phyloP scores from a whole-genome alignment of 2,329 filamentous ascomycete species.

The Aspergillus persii region DNA sequence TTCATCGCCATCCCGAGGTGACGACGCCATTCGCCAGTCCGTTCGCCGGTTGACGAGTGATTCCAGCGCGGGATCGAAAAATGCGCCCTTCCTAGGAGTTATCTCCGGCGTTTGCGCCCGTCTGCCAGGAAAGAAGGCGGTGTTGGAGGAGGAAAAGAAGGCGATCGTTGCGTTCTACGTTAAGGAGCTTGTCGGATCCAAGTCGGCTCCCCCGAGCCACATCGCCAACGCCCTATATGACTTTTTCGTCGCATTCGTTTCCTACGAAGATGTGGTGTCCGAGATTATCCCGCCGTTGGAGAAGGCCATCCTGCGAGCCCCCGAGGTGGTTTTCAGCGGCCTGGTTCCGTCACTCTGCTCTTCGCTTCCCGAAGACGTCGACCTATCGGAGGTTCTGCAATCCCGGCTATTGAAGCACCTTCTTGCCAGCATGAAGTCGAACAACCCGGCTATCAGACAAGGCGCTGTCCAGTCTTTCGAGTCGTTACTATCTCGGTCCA shows the following conservation, averaged over 20 bases:
- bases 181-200: constrained; percentile 80
- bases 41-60: constrained; percentile 70
- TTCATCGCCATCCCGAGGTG: constrained; percentile 55
- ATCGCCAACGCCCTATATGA: constrained; percentile 71
- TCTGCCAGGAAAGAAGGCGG: constrained; percentile 59
- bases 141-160: constrained; percentile 65
- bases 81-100: constrained; percentile 77
- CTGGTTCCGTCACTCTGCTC: constrained; percentile 71
- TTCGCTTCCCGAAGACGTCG: constrained; percentile 67
- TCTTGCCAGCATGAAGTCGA: constrained; percentile 87
- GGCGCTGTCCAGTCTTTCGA: constrained; percentile 75
- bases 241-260: constrained; percentile 77
- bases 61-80: constrained; percentile 60
- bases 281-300: constrained; percentile 79
- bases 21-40: constrained; percentile 61
- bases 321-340: constrained; percentile 81
- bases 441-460: constrained; percentile 72
- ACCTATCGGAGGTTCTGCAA: constrained; percentile 72
- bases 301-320: constrained; percentile 82
- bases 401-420: constrained; percentile 79
- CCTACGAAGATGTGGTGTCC: constrained; percentile 69
- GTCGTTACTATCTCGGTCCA: constrained; percentile 63
- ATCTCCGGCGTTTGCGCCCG: constrained; percentile 83
- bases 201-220: constrained; percentile 67
- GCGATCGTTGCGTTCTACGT: constrained; percentile 79